Evolutionary conservation across 305 asterid species (phyloP).

Genomic region (Solanum hybrid): DNA sequence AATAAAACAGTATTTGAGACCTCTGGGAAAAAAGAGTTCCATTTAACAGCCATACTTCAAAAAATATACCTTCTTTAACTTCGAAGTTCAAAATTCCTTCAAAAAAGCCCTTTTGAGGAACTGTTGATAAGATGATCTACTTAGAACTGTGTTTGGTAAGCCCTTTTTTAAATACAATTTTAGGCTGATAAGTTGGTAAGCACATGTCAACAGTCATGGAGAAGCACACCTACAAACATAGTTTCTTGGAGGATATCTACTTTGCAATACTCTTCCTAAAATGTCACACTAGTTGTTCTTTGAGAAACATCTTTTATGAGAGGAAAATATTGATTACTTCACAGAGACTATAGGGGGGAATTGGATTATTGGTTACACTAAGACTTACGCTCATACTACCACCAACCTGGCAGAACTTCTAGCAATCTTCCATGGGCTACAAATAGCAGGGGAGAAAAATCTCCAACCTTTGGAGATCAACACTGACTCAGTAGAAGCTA

Average conservation of each 20-base stretch:
- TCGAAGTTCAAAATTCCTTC: not conserved
- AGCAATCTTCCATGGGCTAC: not conserved
- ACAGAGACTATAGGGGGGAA: not conserved
- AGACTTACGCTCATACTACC: not conserved
- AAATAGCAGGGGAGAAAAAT: not conserved
- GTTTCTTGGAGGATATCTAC: not conserved
- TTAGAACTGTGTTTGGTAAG: not conserved
- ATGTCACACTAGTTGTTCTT: not conserved
- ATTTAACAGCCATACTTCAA: not conserved
- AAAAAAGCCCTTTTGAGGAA: not conserved
- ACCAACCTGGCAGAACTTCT: not conserved
- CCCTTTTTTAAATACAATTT: not conserved
- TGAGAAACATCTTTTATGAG: not conserved
- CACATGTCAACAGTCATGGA: not conserved
- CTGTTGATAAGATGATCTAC: not conserved
- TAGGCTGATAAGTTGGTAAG: not conserved
- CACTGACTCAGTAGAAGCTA: not conserved
- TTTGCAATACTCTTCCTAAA: not conserved
- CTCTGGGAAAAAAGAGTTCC: not conserved
- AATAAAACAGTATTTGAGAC: not conserved
- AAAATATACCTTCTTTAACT: not conserved
- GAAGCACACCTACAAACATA: not conserved
- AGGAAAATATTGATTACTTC: not conserved
- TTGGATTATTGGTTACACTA: not conserved
- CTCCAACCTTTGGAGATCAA: not conserved